phyloP scores from a whole-genome alignment of 2,329 filamentous ascomycete species.

The Emergomyces africanus region DNA sequence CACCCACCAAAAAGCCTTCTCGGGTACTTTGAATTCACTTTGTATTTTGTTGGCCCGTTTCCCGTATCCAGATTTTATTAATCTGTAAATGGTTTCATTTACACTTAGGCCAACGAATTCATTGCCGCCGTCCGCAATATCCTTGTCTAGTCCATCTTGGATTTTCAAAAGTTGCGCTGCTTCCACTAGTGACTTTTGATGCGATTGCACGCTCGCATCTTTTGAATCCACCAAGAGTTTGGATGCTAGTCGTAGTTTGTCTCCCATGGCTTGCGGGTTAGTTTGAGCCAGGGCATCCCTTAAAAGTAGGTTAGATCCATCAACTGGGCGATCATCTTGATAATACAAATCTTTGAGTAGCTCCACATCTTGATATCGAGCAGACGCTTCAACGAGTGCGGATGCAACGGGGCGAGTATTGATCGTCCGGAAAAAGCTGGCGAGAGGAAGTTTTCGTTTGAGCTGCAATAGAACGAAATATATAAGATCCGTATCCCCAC shows the following conservation, averaged over 20 bases:
- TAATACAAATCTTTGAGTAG: constrained; percentile 94
- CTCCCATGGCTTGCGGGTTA: constrained; percentile 55
- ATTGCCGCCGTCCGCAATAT: constrained; percentile 50
- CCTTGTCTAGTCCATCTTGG: constrained; percentile 76
- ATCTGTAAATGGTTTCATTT: constrained; percentile 83
- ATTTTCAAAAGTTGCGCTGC: constrained; percentile 66
- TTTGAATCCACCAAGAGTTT: constrained; percentile 76
- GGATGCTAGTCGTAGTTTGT: constrained; percentile 78
- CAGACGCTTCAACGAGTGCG: constrained; percentile 77
- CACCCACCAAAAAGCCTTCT: constrained; percentile 80
- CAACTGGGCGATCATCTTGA: constrained; percentile 81
- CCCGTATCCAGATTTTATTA: constrained; percentile 68
- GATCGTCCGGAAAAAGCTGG: constrained; percentile 84
- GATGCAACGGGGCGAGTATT: constrained; percentile 75
- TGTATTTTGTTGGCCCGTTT: constrained; percentile 80
- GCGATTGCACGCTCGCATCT: constrained; percentile 52
- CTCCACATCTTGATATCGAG: constrained; percentile 62
- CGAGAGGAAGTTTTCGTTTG: constrained; percentile 79
- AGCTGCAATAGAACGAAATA: constrained; percentile 77
- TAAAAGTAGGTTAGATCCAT: constrained; percentile 78
- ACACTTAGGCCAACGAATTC: constrained; percentile 72
- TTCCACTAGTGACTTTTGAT: constrained; percentile 66
- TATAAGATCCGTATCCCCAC: constrained; percentile 87
- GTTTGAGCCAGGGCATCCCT: constrained; percentile 67
- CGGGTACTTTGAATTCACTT: constrained; percentile 82